Evolutionary conservation across 345 rosid species (phyloP).

Genomic region (Aurinia saxatilis): DNA sequence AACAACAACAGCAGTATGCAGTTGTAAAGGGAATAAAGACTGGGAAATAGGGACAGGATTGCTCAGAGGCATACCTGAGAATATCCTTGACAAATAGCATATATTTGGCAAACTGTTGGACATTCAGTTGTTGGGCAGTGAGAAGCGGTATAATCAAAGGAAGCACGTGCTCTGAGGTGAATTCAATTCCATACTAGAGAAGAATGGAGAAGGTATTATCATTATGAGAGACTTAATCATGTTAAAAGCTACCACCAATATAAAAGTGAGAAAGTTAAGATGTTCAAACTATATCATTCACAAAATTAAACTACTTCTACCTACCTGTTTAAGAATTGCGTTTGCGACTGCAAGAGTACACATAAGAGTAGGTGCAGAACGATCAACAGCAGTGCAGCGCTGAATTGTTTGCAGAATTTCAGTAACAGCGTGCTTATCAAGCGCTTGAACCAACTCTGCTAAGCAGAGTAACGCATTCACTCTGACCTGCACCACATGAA

Average conservation of each 20-base stretch:
- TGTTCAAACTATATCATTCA: background rate
- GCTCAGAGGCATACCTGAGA: constrained; percentile 47
- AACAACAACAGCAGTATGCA: background rate
- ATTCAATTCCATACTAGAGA: constrained; percentile 81
- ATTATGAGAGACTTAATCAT: background rate
- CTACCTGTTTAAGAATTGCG: constrained; percentile 82
- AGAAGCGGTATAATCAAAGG: constrained; percentile 81
- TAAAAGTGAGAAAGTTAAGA: background rate
- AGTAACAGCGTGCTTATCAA: constrained; percentile 65
- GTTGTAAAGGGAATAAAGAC: background rate
- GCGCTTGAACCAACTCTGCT: constrained; percentile 59
- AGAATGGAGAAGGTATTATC: constrained; percentile 2
- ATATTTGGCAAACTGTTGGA: constrained; percentile 92
- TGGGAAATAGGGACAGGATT: background rate
- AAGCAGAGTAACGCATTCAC: constrained; percentile 91
- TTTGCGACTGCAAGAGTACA: constrained; percentile 89
- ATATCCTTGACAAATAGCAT: constrained; percentile 84
- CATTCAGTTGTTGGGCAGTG: constrained; percentile 82
- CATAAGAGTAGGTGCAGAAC: constrained; percentile 92
- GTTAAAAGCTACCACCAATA: background rate
- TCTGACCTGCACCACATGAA: constrained; percentile 58
- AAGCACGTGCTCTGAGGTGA: constrained; percentile 78
- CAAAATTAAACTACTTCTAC: background rate
- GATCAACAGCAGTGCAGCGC: constrained; percentile 93
- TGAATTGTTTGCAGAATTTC: constrained; percentile 83